Conservation (phyloP, 305 asterid genomes). For the Fraxinus angustifolia region DNA sequence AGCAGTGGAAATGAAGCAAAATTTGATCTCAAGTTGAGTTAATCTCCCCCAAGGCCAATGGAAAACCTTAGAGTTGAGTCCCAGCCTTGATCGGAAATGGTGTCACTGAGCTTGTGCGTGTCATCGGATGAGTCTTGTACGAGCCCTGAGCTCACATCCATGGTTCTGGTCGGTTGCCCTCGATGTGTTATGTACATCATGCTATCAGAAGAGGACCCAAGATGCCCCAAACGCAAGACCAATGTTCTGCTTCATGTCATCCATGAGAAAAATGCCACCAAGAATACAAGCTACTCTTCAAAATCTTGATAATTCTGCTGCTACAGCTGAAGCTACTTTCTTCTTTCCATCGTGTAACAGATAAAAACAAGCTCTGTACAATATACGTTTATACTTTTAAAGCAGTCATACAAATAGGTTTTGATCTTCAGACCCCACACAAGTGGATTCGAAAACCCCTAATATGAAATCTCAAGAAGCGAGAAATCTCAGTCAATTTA, state of each 20-base stretch:
- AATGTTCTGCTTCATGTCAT: constrained; percentile 38
- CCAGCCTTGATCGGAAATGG: constrained; percentile 32
- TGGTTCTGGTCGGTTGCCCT: constrained; percentile 48
- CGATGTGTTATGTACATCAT: constrained; percentile 47
- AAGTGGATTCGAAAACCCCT: not conserved
- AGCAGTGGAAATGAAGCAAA: constrained; percentile 27
- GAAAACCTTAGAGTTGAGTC: constrained; percentile 26
- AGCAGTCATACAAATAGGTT: not conserved
- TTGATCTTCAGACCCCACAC: not conserved
- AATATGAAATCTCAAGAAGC: not conserved
- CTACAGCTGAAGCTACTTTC: not conserved
- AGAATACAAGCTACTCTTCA: constrained; percentile 7
- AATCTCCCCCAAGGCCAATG: constrained; percentile 30
- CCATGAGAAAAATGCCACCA: constrained; percentile 13
- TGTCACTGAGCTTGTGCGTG: constrained; percentile 40
- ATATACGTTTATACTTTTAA: not conserved
- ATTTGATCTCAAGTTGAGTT: constrained; percentile 35
- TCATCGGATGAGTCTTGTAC: constrained; percentile 36
- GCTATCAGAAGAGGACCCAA: constrained; percentile 40
- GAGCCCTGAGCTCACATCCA: constrained; percentile 43
- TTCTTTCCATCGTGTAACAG: not conserved
- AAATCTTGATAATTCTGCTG: not conserved
- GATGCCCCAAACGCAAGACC: constrained; percentile 50
- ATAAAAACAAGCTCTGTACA: not conserved
- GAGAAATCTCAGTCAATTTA: not conserved